Base-by-base conservation (phyloP, 2,329 filamentous ascomycete species). In the Apiospora marii region DNA sequence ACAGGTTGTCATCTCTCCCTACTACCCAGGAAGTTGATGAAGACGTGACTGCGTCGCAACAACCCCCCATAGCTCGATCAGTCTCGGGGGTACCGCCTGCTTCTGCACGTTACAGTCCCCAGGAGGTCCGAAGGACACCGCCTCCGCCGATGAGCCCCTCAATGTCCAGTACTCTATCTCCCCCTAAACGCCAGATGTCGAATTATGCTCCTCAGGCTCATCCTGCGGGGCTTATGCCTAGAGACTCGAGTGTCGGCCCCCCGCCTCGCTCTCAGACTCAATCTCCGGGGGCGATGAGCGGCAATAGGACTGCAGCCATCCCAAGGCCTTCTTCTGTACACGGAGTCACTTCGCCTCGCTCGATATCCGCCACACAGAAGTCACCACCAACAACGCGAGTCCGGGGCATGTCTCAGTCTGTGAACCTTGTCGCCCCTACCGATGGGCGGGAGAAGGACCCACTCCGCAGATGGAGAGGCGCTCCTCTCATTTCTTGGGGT, bases 391-490 rank as follows among this genome's bases (percentile, higher is more conserved):
- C 78, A 27, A 77, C 82, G 22, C 84, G 88, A 27, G 81, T 84
- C 16, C 84, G 89, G 70, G 88, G 86, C 1, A 84, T 87, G 70
- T 91, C 89, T 3, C 83, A 89, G 71, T 85, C 83, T 41, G 81
- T 91, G 69, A 89, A 90, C 76, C 86, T 91, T 75, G 85, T 92
- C 49, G 84, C 88, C 12, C 91, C 91, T 1, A 91, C 87, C 1
- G 91, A 93, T 80, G 91, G 91, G 1, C 88, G 89, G 27, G 90
- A 93, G 78, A 83, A 90, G 24, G 96, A 99, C 83, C 91, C 92
- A 2, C 85, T 99, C 8, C 89, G 97, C 80, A 89, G 96, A 76
- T 99, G 96, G 96, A 95, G 93, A 83, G 97, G 97, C 3, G 89
- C 90, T 16, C 96, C 97, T 0, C 88, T 98, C 16, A 92, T 98